phyloP scores from a whole-genome alignment of 768 basidiomycete species.

The Auriscalpium orientale region DNA sequence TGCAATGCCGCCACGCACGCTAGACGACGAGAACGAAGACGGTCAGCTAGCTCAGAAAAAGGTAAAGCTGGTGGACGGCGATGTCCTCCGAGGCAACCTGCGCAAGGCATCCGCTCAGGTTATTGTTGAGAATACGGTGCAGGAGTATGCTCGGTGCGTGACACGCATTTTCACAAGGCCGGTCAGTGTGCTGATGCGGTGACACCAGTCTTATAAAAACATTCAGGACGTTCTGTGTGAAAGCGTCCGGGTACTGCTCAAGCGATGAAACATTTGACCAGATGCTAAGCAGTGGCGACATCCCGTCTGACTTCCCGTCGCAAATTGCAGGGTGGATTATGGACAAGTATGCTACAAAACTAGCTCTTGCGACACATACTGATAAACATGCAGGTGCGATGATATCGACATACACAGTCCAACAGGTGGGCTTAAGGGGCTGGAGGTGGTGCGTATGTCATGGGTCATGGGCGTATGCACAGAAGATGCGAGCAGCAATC shows the following conservation, averaged over 20 bases:
- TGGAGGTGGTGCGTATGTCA: neutral
- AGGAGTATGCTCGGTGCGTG: neutral
- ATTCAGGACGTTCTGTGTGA: neutral
- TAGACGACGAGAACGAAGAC: too few species aligned
- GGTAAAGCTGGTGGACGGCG: too few species aligned
- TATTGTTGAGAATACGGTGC: neutral
- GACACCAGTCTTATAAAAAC: neutral
- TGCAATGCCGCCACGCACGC: too few species aligned
- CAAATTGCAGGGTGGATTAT: constrained; percentile 1
- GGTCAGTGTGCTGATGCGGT: too few species aligned
- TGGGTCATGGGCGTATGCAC: constrained; percentile 3
- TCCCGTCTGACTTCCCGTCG: neutral
- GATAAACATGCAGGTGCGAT: constrained; percentile 8
- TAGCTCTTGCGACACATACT: neutral
- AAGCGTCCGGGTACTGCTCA: too few species aligned
- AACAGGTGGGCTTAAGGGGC: constrained; percentile 8
- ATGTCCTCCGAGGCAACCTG: neutral
- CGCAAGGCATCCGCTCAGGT: neutral
- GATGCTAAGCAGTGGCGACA: too few species aligned
- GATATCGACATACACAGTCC: constrained; percentile 6
- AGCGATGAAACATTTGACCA: too few species aligned
- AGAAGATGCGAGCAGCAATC: constrained; percentile 20
- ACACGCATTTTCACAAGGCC: too few species aligned
- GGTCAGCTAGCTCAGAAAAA: too few species aligned
- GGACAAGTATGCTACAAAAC: neutral